Conservation (phyloP, 768 basidiomycete genomes). For the Trametes meyenii region DNA sequence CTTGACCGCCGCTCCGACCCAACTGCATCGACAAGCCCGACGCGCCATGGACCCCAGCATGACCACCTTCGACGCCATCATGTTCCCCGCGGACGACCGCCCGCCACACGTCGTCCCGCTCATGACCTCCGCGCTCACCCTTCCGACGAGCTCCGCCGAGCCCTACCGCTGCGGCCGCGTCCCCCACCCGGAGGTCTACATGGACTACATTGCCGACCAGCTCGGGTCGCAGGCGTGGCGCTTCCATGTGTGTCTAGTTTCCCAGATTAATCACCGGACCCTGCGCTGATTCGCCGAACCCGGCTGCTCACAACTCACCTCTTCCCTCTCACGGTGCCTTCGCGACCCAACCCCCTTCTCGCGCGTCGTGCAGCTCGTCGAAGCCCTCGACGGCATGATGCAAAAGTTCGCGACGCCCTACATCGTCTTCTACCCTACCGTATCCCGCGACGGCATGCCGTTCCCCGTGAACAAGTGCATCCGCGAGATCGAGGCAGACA, state of each 20-base stretch:
- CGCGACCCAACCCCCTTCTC: neutral
- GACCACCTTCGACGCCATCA: slow-evolving; percentile 65
- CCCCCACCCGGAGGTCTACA: slow-evolving; percentile 83
- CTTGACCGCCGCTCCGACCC: neutral
- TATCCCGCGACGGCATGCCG: slow-evolving; percentile 79
- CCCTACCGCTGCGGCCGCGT: slow-evolving; percentile 56
- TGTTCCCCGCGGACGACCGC: slow-evolving; percentile 81
- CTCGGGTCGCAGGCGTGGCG: slow-evolving; percentile 70
- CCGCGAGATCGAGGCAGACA: slow-evolving; percentile 69
- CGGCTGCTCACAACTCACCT: neutral
- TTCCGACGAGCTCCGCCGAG: slow-evolving; percentile 23
- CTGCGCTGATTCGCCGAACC: slow-evolving; percentile 20
- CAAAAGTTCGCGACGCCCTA: slow-evolving; percentile 78
- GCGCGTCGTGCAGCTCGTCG: slow-evolving; percentile 54
- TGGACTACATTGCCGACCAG: slow-evolving; percentile 84
- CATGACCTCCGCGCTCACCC: slow-evolving; percentile 62
- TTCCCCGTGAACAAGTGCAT: slow-evolving; percentile 81
- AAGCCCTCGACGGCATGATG: slow-evolving; percentile 79
- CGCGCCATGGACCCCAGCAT: slow-evolving; percentile 59
- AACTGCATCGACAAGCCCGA: neutral
- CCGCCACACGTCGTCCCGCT: slow-evolving; percentile 72
- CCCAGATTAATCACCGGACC: slow-evolving; percentile 19
- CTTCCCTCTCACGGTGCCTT: slow-evolving; percentile 19
- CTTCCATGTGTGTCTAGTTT: slow-evolving; percentile 55
- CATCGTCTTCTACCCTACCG: slow-evolving; percentile 75